Evolutionary conservation across 116 monocot species (phyloP), one percentile per base, ranked within the genome.

Genomic region (Papilionanthe hybrid): DNA sequence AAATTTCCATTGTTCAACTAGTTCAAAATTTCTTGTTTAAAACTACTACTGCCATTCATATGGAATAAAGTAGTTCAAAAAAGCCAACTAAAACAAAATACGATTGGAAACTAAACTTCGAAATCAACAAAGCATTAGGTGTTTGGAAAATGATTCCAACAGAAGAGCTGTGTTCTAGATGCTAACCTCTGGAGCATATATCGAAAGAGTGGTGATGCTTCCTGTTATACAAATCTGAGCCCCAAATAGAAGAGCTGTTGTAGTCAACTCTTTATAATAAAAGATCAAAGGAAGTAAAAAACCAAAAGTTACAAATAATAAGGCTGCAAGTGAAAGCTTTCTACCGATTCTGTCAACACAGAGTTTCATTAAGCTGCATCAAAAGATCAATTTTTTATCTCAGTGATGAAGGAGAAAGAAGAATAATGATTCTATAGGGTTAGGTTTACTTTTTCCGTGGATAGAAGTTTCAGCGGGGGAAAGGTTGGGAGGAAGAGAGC

Each of bases 151-250:
- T 30, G 32, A 32, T 63, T 63, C 69, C 18, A 32, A 69, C 42
- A 42, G 20, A 42, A 44, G n/a, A 43, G 20, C 44, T 50, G 28
- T 42, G 17, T 30, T 60, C 22, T 25, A 42, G 9, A 79, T 1
- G 83, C 89, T 66, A 78, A 96, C 96, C 94, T 97, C 96, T 48
- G 96, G 96, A 73, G 94, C 92, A 79, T 94, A 97, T 69, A 97
- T 84, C 43, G 91, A 94, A 9, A 97, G 66, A 69, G 88, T 83
- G 20, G 82, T 89, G 75, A 94, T 91, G 87, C 94, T 92, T 79
- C 82, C 94, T 1, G 89, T 81, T 78, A 97, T 89, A 76, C 87
- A 92, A 37, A 86, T 82, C 55, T 94, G 94, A 28, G 92, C 89
- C 73, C 92, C 89, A 83, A 94, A 93, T 18, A 97, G 86, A 77